These are phyloP conservation scores for Spathaspora sp. DNA, from an alignment of 805 yeast genomes.

Conservation along the genomic window DNA sequence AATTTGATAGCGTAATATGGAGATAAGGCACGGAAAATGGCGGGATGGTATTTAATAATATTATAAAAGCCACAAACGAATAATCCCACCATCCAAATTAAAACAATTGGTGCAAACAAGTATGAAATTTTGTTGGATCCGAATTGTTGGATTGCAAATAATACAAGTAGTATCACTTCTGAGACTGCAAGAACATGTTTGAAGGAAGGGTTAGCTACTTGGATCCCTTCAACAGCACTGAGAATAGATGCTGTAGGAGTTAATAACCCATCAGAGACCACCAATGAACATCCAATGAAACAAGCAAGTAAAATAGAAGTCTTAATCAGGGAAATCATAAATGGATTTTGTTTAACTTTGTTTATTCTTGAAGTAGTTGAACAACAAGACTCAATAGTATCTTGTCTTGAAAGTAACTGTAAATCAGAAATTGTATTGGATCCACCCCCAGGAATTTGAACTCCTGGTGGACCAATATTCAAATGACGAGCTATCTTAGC, in stretches of 20 bases:
- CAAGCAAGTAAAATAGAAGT: conserved; percentile 30
- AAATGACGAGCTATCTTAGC: conserved; percentile 51
- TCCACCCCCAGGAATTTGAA: conserved; percentile 42
- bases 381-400: conserved; percentile 24
- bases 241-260: conserved; percentile 64
- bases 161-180: conserved; percentile 40
- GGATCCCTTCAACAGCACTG: conserved; percentile 54
- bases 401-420: conserved; percentile 31
- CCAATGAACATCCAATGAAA: conserved; percentile 54
- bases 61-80: conserved; percentile 45
- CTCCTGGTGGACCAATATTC: conserved; percentile 45
- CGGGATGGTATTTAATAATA: conserved; percentile 39
- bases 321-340: conserved; percentile 25
- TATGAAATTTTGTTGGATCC: conserved; percentile 50
- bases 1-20: conserved; percentile 51
- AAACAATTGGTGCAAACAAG: conserved; percentile 52
- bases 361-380: conserved; percentile 12
- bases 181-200: conserved; percentile 46
- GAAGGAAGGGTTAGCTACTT: conserved; percentile 47
- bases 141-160: conserved; percentile 45
- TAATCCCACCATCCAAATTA: conserved; percentile 47
- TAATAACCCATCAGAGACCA: conserved; percentile 56
- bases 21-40: conserved; percentile 44
- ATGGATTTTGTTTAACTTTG: conserved; percentile 17
- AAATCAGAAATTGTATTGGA: conserved; percentile 26